Evolutionary conservation across 441 rosid genomes (phyloP), one percentile per base, ranked within the genome.

Genomic region (Brassica hybrid): DNA sequence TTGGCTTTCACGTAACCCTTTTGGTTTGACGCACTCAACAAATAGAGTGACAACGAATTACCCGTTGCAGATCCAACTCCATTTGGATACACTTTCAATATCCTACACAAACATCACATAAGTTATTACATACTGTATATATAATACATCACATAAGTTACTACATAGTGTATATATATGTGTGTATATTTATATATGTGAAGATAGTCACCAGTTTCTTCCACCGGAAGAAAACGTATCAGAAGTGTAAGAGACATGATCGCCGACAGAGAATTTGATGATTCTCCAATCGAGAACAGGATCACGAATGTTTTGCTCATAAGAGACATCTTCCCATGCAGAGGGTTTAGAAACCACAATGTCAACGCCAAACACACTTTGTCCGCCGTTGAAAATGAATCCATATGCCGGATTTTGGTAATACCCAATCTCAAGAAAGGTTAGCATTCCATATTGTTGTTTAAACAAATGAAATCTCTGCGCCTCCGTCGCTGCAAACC

Each of bases 221-320:
- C 73, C 79, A 17, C 73, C 79, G 17, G 68, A 45, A 45, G 73
- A 76, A 60, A 75, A 75, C 8, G 60, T 1, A 9, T 6, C 59
- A 11, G 70, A 76, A 61, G 74, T 70, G 75, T 76, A 76, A 36
- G 12, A 69, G 13, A 21, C 74, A 2, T 0, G 7, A 34, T 21
- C 0, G 27, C 1, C 58, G 0, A 1, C 5, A 48, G 54, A 48
- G 54, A 48, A 48, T 6, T 5, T 48, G 54, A 16, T 48, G 54
- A 48, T 13, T n/a, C 16, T 48, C 54, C 54, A 48, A 48, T 48
- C 16, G 6, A 48, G 16, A 48, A 48, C 14, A 48, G 54, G 54
- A 6, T 48, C 16, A n/a, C 54, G 54, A 48, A 48, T 48, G 16
- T 48, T 48, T 48, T 48, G 17, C n/a, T 48, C 54, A n/a, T 5